Evolutionary conservation across 139 green algal species (phyloP).

Genomic region (Micractinium sp.): DNA sequence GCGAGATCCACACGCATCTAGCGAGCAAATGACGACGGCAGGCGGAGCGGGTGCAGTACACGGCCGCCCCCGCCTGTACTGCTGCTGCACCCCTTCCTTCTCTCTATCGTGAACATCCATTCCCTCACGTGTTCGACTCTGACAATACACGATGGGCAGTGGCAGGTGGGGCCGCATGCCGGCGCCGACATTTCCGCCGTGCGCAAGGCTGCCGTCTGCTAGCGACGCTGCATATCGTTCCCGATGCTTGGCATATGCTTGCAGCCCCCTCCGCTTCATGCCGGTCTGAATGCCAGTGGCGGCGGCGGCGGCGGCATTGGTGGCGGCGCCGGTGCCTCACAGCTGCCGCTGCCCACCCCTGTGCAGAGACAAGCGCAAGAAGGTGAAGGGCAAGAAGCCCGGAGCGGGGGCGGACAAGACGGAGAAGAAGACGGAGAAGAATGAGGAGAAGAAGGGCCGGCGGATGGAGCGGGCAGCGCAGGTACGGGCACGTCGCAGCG

Average conservation of each 20-base stretch:
- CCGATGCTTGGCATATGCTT: neutral
- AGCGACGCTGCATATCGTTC: neutral
- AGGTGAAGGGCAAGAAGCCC: constrained; percentile 75
- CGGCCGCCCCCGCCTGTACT: neutral
- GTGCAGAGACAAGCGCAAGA: constrained; percentile 89
- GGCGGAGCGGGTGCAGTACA: neutral
- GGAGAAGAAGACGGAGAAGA: constrained; percentile 81
- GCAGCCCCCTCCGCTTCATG: neutral
- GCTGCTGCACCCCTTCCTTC: neutral
- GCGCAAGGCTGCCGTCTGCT: neutral
- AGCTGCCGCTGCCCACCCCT: neutral
- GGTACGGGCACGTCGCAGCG: neutral
- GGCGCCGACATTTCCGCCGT: neutral
- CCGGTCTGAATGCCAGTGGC: neutral
- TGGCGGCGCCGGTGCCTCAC: neutral
- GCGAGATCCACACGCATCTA: too few relatives aligned
- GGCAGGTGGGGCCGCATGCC: constrained; percentile 6
- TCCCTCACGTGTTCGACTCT: neutral
- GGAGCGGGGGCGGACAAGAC: constrained; percentile 86
- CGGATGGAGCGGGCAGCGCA: constrained; percentile 34
- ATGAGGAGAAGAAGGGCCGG: constrained; percentile 65
- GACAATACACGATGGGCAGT: constrained; percentile 2
- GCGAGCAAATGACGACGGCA: neutral
- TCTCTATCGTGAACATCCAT: neutral
- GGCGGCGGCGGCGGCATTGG: neutral